Base-by-base conservation (phyloP, 2,329 filamentous ascomycete species). In the Cladophialophora carrionii region DNA sequence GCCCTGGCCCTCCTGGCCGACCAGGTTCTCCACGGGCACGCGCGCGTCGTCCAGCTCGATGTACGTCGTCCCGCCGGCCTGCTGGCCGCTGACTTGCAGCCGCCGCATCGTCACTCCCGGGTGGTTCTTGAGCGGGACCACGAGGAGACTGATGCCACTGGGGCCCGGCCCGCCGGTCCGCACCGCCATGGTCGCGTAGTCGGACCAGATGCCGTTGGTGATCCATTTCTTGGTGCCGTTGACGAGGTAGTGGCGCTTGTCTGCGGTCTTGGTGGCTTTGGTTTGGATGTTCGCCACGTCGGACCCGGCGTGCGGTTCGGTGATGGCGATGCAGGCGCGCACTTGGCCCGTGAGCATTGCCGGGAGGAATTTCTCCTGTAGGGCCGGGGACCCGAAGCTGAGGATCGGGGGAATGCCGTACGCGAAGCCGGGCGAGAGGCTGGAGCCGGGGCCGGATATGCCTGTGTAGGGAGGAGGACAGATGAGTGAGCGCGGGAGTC, bases 201-300 rank as follows among this genome's bases (percentile, higher is more conserved):
- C 85, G 4, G 84, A 80, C 88, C 87, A 90, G 63, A 90, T 85
- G 5, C 86, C 89, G 72, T 89, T 90, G 0, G 88, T 90, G 72
- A 90, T 90, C 56, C 90, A 92, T 77, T 92, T 91, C 83, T 92
- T 92, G 0, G 83, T 82, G n/a, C 90, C 90, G 63, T 90, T 91
- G 54, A 92, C 78, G 52, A 91, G 81, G 72, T 89, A 92, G 71
- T 85, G 78, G 73, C 85, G 87, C 5, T 88, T 88, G 72, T 88
- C 86, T 0, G 79, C 73, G 6, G 81, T 84, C 74, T 87, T 87
- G 2, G 76, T 79, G 2, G 89, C 90, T 0, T 85, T 89, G 0
- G 89, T 91, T 3, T 82, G 82, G 68, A 92, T 89, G 71, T 88
- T 88, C 4, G 88, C 87, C 1, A 92, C 90, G 73, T 92, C 90